phyloP scores from a whole-genome alignment of 2,329 filamentous ascomycete genomes.

The Diplodia scrobiculata region DNA sequence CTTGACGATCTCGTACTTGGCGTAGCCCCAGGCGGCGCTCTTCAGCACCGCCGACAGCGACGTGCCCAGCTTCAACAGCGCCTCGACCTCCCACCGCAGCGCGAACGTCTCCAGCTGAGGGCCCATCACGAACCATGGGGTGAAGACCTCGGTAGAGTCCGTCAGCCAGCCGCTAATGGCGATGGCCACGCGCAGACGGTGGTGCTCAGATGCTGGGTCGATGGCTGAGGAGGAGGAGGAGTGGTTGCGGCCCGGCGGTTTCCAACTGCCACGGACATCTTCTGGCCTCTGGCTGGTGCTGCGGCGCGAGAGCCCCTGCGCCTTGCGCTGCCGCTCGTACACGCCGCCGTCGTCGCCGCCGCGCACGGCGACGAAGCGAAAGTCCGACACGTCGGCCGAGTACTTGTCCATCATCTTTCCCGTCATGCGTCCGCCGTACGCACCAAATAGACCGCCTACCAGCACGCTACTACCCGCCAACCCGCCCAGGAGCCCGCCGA shows the following conservation, averaged over 20 bases:
- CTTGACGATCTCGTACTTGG: constrained; percentile 74
- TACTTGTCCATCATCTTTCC: constrained; percentile 88
- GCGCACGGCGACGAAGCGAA: constrained; percentile 75
- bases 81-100: constrained; percentile 78
- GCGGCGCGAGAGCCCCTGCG: constrained; percentile 31
- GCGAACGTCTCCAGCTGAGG: constrained; percentile 76
- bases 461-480: constrained; percentile 77
- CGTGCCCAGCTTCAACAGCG: constrained; percentile 74
- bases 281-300: neutral
- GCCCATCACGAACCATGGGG: constrained; percentile 77
- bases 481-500: constrained; percentile 76
- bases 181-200: constrained; percentile 71
- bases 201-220: constrained; percentile 15
- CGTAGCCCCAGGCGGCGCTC: constrained; percentile 76
- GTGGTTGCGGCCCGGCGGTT: neutral
- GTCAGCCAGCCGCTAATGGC: constrained; percentile 81
- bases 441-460: constrained; percentile 84
- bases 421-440: constrained; percentile 83
- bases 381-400: constrained; percentile 81
- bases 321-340: constrained; percentile 48
- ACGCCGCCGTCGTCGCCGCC: constrained; percentile 45
- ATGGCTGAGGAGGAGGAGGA: constrained; percentile 36
- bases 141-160: constrained; percentile 69
- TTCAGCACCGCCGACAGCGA: constrained; percentile 76
- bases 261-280: constrained; percentile 47